These are phyloP conservation scores for Aspergillus nomiae DNA, from an alignment of 2,329 filamentous ascomycete species.

Conservation along the genomic window DNA sequence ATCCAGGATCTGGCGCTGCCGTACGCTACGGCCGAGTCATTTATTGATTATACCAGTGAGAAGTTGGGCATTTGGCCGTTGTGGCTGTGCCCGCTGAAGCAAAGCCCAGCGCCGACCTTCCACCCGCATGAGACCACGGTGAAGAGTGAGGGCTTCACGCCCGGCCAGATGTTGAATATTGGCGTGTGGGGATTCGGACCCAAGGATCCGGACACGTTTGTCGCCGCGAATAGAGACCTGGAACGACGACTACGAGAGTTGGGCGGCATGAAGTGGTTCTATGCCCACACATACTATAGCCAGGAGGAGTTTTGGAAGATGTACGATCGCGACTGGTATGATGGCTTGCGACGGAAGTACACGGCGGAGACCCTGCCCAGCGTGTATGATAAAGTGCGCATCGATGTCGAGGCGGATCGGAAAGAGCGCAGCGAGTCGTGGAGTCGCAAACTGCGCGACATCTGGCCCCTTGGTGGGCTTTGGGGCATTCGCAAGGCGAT, in stretches of 20 bases:
- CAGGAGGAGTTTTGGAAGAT: conserved; percentile 53
- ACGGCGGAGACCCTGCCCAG: conserved; percentile 28
- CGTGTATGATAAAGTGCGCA: conserved; percentile 25
- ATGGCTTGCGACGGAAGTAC: conserved; percentile 42
- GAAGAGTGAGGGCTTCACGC: conserved; percentile 15
- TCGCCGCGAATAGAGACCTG: conserved; percentile 68
- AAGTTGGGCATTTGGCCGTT: conserved; percentile 55
- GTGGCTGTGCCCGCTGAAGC: conserved; percentile 62
- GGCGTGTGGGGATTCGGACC: conserved; percentile 77
- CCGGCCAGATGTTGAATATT: conserved; percentile 51
- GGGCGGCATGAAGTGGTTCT: conserved; percentile 82
- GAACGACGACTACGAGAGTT: conserved; percentile 70
- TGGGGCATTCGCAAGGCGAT: conserved; percentile 21
- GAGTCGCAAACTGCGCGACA: conserved; percentile 13
- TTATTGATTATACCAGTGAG: conserved; percentile 48
- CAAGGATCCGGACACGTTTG: conserved; percentile 57
- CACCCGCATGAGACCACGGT: conserved; percentile 29
- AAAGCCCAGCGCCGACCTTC: conserved; percentile 21
- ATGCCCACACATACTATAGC: conserved; percentile 81
- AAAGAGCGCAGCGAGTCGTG: conserved; percentile 16
- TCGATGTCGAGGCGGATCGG: conserved; percentile 16
- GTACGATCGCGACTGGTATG: conserved; percentile 43
- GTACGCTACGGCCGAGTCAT: conserved; percentile 51
- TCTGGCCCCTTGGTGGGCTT: conserved; percentile 19
- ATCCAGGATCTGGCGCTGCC: conserved; percentile 67